These are phyloP conservation scores for Pichia thaimueangensis DNA, from an alignment of 805 yeast genomes.

Conservation along the genomic window DNA sequence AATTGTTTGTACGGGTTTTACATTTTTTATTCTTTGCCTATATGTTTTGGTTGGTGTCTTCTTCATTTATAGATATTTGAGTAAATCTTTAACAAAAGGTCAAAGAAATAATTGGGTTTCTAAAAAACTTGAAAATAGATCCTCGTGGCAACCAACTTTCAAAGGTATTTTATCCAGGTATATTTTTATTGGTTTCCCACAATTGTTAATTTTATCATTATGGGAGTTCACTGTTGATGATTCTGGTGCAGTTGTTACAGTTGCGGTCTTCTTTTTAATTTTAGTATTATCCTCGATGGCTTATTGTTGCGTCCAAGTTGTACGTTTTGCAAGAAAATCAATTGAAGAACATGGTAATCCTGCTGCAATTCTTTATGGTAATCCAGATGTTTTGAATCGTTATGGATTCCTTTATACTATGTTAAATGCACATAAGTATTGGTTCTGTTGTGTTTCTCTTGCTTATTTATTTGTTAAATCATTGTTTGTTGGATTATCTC, in stretches of 20 bases:
- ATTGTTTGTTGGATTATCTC: conserved; percentile 71
- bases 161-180: conserved; percentile 79
- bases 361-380: conserved; percentile 82
- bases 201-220: conserved; percentile 66
- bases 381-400: conserved; percentile 60
- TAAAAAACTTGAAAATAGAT: conserved; percentile 33
- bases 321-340: conserved; percentile 57
- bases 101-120: conserved; percentile 16
- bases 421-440: conserved; percentile 75
- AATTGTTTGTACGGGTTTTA: conserved; percentile 79
- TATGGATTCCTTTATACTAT: conserved; percentile 88
- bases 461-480: conserved; percentile 59
- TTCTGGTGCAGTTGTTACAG: conserved; percentile 81
- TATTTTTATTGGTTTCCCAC: conserved; percentile 79
- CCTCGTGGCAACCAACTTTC: conserved; percentile 51
- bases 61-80: conserved; percentile 40
- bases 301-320: conserved; percentile 62
- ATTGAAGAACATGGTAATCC: conserved; percentile 62
- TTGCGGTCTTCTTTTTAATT: conserved; percentile 67
- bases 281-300: conserved; percentile 53
- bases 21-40: conserved; percentile 75
- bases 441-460: conserved; percentile 70
- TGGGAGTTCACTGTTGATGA: conserved; percentile 84
- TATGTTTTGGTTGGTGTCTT: conserved; percentile 61
- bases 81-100: conserved; percentile 36